Evolutionary conservation across 306 rosid genomes (phyloP).

Genomic region (Sicyos edulis): DNA sequence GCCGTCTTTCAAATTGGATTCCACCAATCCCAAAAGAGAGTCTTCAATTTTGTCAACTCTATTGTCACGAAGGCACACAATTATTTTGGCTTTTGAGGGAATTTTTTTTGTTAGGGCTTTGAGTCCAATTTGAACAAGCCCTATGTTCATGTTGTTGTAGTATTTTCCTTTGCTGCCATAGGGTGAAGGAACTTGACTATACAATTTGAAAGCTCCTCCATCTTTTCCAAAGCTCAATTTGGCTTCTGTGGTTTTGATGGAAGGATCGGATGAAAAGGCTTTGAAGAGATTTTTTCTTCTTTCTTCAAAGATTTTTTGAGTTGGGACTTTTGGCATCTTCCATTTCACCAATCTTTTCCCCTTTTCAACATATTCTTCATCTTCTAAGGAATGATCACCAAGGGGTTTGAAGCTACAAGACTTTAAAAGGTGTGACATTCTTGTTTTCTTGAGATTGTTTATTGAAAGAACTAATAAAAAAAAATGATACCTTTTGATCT

Average conservation of each 20-base stretch:
- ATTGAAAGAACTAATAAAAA: too few relatives aligned
- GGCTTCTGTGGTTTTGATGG: not conserved
- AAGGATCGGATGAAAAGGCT: not conserved
- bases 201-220: not conserved
- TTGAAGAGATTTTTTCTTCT: not conserved
- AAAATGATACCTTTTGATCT: too few relatives aligned
- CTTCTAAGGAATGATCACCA: not conserved
- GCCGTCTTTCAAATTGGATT: not conserved
- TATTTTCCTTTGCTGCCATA: too few relatives aligned
- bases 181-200: not conserved
- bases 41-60: not conserved
- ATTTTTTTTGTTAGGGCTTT: not conserved
- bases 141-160: not conserved
- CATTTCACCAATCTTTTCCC: not conserved
- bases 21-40: not conserved
- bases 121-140: not conserved
- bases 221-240: not conserved
- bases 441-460: not conserved
- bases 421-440: not conserved
- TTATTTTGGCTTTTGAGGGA: not conserved
- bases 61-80: not conserved
- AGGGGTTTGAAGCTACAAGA: not conserved
- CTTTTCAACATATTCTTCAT: not conserved
- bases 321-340: constrained; percentile 16
- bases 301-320: not conserved